Conservation (phyloP, 495 filamentous ascomycete genomes). For the Tuber calosporum region DNA sequence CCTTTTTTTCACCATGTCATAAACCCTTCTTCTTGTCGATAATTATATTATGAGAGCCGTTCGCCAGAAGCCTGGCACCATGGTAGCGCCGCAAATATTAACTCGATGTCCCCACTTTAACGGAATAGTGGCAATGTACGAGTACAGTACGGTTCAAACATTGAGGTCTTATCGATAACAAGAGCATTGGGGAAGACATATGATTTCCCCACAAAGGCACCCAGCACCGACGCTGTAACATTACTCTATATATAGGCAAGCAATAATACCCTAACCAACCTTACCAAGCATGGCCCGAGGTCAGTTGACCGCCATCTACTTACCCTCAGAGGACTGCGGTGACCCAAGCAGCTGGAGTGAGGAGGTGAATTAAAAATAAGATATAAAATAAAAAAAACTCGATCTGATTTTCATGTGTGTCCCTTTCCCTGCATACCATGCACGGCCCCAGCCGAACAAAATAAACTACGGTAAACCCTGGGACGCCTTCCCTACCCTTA, state of each 20-base stretch:
- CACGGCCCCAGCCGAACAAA: constrained; percentile 10
- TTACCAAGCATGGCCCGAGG: neutral
- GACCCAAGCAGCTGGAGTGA: neutral
- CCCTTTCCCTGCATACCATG: constrained; percentile 8
- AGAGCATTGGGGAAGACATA: neutral
- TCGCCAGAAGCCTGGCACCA: neutral
- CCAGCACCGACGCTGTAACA: neutral
- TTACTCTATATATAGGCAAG: neutral
- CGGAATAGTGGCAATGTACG: neutral
- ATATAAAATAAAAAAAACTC: neutral
- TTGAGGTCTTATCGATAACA: neutral
- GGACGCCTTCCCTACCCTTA: neutral
- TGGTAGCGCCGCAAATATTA: neutral
- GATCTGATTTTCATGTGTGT: neutral
- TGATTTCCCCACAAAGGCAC: neutral
- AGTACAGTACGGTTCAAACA: neutral
- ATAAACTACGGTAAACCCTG: constrained; percentile 26
- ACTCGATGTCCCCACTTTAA: neutral
- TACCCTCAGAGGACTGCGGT: too few species aligned
- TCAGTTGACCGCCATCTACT: neutral
- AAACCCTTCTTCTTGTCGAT: neutral
- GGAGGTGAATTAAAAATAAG: neutral
- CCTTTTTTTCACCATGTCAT: neutral
- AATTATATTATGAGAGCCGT: neutral
- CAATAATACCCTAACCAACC: neutral